Evolutionary conservation across 805 yeast species (phyloP).

Genomic region (Saturnispora kantuleensis): DNA sequence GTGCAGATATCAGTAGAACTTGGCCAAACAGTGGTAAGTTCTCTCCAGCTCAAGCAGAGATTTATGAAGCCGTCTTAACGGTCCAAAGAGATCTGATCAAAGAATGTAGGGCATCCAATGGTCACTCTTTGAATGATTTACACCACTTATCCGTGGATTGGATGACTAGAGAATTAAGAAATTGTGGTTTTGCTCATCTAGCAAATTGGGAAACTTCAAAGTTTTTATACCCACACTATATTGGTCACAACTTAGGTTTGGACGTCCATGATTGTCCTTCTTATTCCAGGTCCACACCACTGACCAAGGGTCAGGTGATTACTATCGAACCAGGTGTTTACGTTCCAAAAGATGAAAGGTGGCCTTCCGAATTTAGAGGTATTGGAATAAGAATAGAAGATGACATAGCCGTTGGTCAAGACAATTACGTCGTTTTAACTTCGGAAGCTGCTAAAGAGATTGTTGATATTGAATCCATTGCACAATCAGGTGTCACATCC

Average conservation of each 20-base stretch:
- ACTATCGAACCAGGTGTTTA: constrained; percentile 96
- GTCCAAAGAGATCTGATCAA: constrained; percentile 74
- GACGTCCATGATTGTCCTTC: constrained; percentile 81
- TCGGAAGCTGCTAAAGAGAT: constrained; percentile 82
- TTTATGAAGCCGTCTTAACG: constrained; percentile 79
- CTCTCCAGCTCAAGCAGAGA: constrained; percentile 67
- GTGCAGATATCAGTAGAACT: constrained; percentile 91
- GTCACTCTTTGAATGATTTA: constrained; percentile 56
- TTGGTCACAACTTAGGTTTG: constrained; percentile 91
- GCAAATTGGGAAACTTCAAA: constrained; percentile 43
- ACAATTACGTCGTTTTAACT: constrained; percentile 49
- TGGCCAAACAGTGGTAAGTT: constrained; percentile 86
- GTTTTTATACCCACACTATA: constrained; percentile 78
- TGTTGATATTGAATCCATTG: constrained; percentile 64
- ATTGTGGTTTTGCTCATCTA: constrained; percentile 56
- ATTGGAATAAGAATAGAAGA: constrained; percentile 95
- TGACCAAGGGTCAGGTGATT: constrained; percentile 68
- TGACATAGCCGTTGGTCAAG: constrained; percentile 72
- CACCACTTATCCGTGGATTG: constrained; percentile 58
- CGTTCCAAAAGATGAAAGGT: constrained; percentile 61
- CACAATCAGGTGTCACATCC: constrained; percentile 50
- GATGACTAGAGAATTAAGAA: constrained; percentile 55
- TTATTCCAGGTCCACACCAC: constrained; percentile 42
- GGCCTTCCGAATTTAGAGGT: constrained; percentile 74
- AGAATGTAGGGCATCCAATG: constrained; percentile 45